These are phyloP conservation scores for Smallanthus sonchifolius DNA, from an alignment of 129 eudicot genomes.

Conservation along the genomic window DNA sequence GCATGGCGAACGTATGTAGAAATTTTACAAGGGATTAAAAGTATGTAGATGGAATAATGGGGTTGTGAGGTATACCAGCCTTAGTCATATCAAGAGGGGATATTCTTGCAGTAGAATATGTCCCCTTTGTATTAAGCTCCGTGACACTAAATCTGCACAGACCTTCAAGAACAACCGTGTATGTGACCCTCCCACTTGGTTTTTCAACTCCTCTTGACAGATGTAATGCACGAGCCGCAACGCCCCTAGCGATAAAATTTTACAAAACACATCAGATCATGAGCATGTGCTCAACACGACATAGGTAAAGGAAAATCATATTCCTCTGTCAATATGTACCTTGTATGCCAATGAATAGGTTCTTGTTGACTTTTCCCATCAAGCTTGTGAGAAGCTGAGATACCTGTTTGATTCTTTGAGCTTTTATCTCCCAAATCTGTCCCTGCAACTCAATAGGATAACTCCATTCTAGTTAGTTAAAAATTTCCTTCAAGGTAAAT, in stretches of 20 bases:
- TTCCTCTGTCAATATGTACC: slow-evolving; percentile 38
- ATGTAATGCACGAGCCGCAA: slow-evolving; percentile 98
- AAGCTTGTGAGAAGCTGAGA: slow-evolving; percentile 53
- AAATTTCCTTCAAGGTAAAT: neutral
- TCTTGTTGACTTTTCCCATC: slow-evolving; percentile 79
- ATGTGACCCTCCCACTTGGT: slow-evolving; percentile 99
- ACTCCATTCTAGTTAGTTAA: neutral
- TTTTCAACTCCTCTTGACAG: slow-evolving; percentile 98
- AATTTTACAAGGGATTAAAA: neutral
- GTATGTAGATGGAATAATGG: neutral
- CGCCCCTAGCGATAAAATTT: slow-evolving; percentile 59
- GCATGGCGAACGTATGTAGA: neutral
- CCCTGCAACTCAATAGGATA: slow-evolving; percentile 34
- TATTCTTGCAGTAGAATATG: slow-evolving; percentile 82
- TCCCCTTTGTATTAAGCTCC: slow-evolving; percentile 87
- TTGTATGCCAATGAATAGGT: slow-evolving; percentile 89
- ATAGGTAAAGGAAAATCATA: neutral
- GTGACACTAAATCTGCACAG: slow-evolving; percentile 85
- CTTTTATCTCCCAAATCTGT: slow-evolving; percentile 58
- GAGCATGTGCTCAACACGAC: slow-evolving; percentile 5
- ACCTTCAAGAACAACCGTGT: slow-evolving; percentile 97
- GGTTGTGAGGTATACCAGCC: slow-evolving; percentile 47
- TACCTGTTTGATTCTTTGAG: slow-evolving; percentile 45
- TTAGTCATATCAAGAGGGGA: slow-evolving; percentile 86
- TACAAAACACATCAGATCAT: slow-evolving; percentile 22